Base-by-base conservation (phyloP, 805 yeast genomes). In the Metschnikowia proteae region DNA sequence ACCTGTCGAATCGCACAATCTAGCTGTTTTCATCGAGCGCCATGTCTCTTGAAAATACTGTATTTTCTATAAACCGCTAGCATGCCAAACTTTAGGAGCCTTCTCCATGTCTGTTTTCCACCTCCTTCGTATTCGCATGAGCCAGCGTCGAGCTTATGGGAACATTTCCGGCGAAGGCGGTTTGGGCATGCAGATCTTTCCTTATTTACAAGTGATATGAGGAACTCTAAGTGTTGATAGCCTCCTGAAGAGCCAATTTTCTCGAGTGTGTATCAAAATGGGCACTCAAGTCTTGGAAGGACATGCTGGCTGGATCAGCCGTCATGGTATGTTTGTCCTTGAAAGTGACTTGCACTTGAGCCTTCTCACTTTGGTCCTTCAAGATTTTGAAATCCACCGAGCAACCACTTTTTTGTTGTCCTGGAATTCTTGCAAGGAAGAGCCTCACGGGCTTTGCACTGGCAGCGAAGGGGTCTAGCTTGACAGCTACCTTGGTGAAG, bases 211-310 rank as follows among this genome's bases (percentile, higher is more conserved):
- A 27, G 48, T n/a, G 10, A 23, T 35, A 13, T 30, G 26, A 3
- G 28, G 38, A n/a, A 28, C 23, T 13, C 28, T 52, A 57, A 28
- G 53, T 63, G 47, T 68, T 63, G 45, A 87, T 81, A 51, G 85
- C 84, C 51, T 89, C 96, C 60, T 86, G 76, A 57, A 90, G 74
- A 51, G 82, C 82, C 58, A 91, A 69, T 59, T 81, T 79, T 67
- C 96, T 81, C 7, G 96, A 88, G 62, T 91, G 95, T 48, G 86
- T 75, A 63, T 91, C 95, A 55, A 92, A 81, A 51, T 75, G 65
- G 46, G 81, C 83, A 7, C 79, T 70, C 57, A 90, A 68, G 55
- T 90, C 96, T 22, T 67, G 72, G 50, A 87, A 78, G 6, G 70
- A 70, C 60, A 78, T 65, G 6, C 58, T 61, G 2, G 75, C 64